phyloP scores from a whole-genome alignment of 2,329 filamentous ascomycete species.

The Botrytis byssoidea region DNA sequence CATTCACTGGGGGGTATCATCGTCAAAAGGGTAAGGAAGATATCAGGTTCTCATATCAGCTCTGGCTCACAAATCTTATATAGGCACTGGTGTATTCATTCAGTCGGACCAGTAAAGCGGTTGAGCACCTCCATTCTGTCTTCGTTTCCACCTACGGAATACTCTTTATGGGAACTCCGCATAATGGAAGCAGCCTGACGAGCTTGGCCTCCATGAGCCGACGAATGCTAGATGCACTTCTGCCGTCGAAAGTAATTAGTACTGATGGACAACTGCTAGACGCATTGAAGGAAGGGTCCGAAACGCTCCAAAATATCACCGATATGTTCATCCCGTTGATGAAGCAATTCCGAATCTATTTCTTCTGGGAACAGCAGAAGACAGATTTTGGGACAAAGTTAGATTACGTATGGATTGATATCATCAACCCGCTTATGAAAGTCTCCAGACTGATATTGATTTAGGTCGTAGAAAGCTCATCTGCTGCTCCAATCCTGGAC shows the following conservation, averaged over 20 bases:
- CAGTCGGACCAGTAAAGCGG: neutral
- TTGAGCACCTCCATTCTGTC: neutral
- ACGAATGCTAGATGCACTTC: neutral
- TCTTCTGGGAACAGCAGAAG: constrained; percentile 1
- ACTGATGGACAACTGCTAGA: neutral
- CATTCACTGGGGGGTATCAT: too few species aligned
- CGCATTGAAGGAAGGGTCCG: neutral
- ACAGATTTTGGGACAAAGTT: neutral
- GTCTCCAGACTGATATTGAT: too few species aligned
- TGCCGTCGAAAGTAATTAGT: neutral
- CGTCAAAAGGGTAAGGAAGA: too few species aligned
- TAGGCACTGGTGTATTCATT: too few species aligned
- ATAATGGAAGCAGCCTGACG: neutral
- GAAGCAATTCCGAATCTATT: constrained; percentile 5
- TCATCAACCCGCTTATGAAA: too few species aligned
- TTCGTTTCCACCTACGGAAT: neutral
- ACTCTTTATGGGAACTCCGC: constrained; percentile 1
- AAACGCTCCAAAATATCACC: neutral
- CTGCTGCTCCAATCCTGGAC: neutral
- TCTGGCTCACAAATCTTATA: too few species aligned
- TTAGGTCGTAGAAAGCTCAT: constrained; percentile 1
- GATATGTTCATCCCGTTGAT: neutral
- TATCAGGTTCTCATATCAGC: too few species aligned
- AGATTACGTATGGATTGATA: neutral
- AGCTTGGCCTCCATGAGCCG: neutral